phyloP scores from a whole-genome alignment of 1,139 yeast genomes.

The Groenewaldozyma auringiensis region DNA sequence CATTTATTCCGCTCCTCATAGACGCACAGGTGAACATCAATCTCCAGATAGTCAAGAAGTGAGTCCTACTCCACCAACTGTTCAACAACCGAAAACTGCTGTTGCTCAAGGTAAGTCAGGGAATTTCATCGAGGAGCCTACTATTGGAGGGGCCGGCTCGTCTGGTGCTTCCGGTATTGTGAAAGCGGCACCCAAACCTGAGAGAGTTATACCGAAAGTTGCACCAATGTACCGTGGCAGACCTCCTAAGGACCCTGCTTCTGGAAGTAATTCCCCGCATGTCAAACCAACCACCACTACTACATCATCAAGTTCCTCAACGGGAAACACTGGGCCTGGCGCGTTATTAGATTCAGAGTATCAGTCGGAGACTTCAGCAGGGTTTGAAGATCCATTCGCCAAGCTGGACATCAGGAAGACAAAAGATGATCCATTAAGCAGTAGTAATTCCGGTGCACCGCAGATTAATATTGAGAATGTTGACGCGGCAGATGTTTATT shows the following conservation, averaged over 20 bases:
- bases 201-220: constrained; percentile 17
- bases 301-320: background rate
- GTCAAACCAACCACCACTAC: background rate
- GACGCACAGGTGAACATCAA: background rate
- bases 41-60: constrained; percentile 9
- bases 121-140: constrained; percentile 1
- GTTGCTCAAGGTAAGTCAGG: constrained; percentile 3
- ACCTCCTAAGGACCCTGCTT: constrained; percentile 11
- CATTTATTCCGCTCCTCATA: constrained; percentile 14
- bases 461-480: constrained; percentile 7
- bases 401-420: constrained; percentile 1
- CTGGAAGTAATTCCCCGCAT: background rate
- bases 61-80: constrained; percentile 1
- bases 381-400: constrained; percentile 5
- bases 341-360: constrained; percentile 12
- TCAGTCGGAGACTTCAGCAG: background rate
- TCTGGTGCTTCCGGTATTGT: constrained; percentile 5
- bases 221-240: constrained; percentile 25
- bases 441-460: background rate
- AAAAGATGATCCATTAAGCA: background rate
- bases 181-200: constrained; percentile 7
- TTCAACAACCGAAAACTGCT: constrained; percentile 2
- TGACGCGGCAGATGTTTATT: constrained; percentile 16
- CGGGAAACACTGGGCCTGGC: constrained; percentile 16
- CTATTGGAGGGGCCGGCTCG: constrained; percentile 4